Conservation (phyloP, 805 yeast species). For the Millerozyma acaciae region DNA sequence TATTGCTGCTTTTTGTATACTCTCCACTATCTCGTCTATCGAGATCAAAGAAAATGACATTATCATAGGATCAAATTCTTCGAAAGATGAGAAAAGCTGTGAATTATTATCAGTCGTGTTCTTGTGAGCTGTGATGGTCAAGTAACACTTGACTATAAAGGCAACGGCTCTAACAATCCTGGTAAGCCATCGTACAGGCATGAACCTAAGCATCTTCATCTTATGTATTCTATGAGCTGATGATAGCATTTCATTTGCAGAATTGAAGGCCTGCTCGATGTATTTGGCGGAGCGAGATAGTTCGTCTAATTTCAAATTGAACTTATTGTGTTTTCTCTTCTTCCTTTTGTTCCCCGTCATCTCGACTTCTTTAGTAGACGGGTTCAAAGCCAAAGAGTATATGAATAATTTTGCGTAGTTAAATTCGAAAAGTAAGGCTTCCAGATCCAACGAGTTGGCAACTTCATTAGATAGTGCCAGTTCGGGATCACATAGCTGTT, state of each 20-base stretch:
- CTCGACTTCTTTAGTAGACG: conserved; percentile 23
- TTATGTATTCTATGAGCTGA: conserved; percentile 69
- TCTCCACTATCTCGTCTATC: conserved; percentile 62
- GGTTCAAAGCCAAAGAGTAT: conserved; percentile 73
- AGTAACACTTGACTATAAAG: conserved; percentile 80
- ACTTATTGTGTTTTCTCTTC: conserved; percentile 15
- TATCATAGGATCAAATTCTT: conserved; percentile 43
- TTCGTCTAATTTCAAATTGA: conserved; percentile 57
- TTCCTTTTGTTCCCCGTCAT: conserved; percentile 3
- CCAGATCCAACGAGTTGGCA: conserved; percentile 51
- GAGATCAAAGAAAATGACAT: conserved; percentile 62
- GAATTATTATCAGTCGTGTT: conserved; percentile 16
- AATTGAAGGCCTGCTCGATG: conserved; percentile 74
- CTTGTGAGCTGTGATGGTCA: conserved; percentile 54
- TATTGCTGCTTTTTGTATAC: conserved; percentile 68
- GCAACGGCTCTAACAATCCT: conserved; percentile 86
- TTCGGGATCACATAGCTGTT: conserved; percentile 4
- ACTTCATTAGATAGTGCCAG: conserved; percentile 28
- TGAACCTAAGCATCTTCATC: conserved; percentile 59
- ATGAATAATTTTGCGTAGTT: conserved; percentile 81
- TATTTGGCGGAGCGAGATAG: conserved; percentile 69
- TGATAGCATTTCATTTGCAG: conserved; percentile 76
- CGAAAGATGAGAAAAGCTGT: conserved; percentile 13
- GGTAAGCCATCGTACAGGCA: conserved; percentile 93
- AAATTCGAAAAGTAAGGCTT: conserved; percentile 75